Evolutionary conservation across 139 green algal genomes (phyloP).

Genomic region (Haematococcus lacustris): DNA sequence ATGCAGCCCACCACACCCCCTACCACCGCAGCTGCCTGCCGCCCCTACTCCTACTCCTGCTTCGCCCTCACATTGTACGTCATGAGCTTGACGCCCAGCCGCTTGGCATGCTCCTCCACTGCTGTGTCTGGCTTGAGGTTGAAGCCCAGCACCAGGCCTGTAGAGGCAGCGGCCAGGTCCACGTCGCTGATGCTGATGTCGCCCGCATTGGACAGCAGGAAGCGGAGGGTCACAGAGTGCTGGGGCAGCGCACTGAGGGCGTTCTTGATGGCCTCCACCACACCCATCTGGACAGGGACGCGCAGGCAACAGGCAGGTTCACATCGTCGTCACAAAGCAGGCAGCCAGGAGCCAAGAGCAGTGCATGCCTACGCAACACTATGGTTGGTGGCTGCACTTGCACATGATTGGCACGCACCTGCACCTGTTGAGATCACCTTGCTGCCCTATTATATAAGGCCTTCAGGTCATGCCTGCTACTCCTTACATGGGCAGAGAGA

Average conservation of each 20-base stretch:
- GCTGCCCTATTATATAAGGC: too few relatives aligned
- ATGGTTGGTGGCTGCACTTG: too few relatives aligned
- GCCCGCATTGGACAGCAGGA: constrained; percentile 70
- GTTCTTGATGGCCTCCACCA: constrained; percentile 83
- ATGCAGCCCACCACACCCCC: too few relatives aligned
- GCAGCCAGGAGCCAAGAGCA: too few relatives aligned
- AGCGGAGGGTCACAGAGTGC: constrained; percentile 81
- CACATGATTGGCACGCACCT: too few relatives aligned
- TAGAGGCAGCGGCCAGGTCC: constrained; percentile 77
- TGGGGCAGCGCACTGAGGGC: constrained; percentile 81
- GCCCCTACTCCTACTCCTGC: neutral
- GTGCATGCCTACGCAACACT: too few relatives aligned
- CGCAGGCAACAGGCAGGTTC: too few relatives aligned
- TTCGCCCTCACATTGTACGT: constrained; percentile 29
- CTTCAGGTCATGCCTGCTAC: too few relatives aligned
- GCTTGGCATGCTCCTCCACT: constrained; percentile 69
- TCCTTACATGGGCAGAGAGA: too few relatives aligned
- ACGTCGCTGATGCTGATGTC: constrained; percentile 84
- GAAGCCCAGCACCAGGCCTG: constrained; percentile 66
- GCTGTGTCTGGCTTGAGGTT: constrained; percentile 63
- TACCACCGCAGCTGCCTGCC: neutral
- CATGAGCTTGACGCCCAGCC: constrained; percentile 30
- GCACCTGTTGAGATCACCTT: too few relatives aligned
- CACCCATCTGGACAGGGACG: constrained; percentile 62
- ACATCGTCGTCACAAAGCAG: too few relatives aligned